Base-by-base conservation (phyloP, 495 filamentous ascomycete genomes). In the Annulohypoxylon moriforme region DNA sequence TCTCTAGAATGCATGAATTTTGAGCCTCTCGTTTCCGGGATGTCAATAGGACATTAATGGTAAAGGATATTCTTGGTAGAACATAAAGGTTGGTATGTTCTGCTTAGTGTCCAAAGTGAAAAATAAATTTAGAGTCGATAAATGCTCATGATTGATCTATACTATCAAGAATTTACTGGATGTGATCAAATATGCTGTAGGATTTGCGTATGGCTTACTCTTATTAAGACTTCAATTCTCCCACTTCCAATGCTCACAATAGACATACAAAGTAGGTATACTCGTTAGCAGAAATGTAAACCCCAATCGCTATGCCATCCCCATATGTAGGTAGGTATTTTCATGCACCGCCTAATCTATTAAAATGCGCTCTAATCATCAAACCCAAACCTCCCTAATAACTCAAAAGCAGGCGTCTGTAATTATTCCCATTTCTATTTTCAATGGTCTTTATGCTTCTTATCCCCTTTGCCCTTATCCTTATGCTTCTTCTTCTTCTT, bases 1-100 rank as follows among this genome's bases (percentile, higher is more conserved):
- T 64, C 46, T 68, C 55, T 47, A 75, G 33, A 61, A 64, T 77
- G 67, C 68, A 64, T 38, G 22, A 44, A 20, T 52, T 63, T 42
- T 47, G 11, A 22, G 29, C 52, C 67, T 60, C 34, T 69, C 59
- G 60, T 46, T 64, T 64, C 36, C 34, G 68, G 20, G 61, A 64
- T 64, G 52, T 46, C 42, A 46, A 38, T 13, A 20, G 36, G 42
- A 38, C 53, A 40, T 52, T 20, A 29, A 29, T 22, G 25, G 20
- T 49, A 57, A 33, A 31, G 53, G 67, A 53, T 60, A 18, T 57
- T 34, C 60, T 53, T 36, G 60, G 60, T 55, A 59, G 49, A 63
- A 64, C 60, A 64, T 31, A 53, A 56, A 55, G 34, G 61, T 55
- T 55, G 60, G 58, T 29, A 57, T 40, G 56, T 65, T 60, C 56